phyloP scores from a whole-genome alignment of 495 filamentous ascomycete species.

The Aspergillus sclerotiicarbonarius region DNA sequence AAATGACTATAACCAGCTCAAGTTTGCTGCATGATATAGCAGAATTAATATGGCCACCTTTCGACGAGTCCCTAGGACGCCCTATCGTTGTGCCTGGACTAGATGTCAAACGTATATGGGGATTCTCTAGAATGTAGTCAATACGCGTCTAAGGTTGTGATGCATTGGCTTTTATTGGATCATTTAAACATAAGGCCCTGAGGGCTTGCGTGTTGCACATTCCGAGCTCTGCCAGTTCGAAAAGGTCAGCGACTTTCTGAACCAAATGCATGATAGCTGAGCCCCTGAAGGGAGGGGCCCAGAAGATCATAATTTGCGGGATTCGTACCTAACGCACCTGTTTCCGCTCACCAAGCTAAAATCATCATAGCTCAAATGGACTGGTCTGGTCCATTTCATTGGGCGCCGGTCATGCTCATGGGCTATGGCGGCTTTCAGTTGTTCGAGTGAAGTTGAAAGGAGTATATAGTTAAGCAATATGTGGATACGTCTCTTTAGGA shows the following conservation, averaged over 20 bases:
- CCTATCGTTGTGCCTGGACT: not conserved
- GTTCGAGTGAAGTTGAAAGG: not conserved
- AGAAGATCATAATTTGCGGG: not conserved
- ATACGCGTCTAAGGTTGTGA: not conserved
- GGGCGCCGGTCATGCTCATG: conserved; percentile 4
- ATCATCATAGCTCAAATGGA: not conserved
- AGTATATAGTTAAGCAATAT: too few species aligned
- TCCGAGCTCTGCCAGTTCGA: not conserved
- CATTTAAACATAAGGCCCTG: not conserved
- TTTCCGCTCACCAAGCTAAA: not conserved
- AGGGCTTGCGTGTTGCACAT: not conserved
- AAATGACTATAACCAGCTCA: not conserved
- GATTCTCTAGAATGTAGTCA: not conserved
- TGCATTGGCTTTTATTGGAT: not conserved
- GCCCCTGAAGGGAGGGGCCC: not conserved
- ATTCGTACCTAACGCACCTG: not conserved
- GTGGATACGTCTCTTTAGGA: too few species aligned
- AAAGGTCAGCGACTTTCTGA: not conserved
- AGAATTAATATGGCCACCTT: not conserved
- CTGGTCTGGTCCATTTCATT: conserved; percentile 1
- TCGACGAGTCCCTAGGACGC: not conserved
- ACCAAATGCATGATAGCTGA: not conserved
- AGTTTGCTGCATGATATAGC: not conserved
- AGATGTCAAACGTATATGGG: conserved; percentile 2
- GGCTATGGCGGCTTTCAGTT: not conserved